Evolutionary conservation across 495 filamentous ascomycete genomes (phyloP), one percentile per base, ranked within the genome.

Genomic region (Cenococcum geophilum): DNA sequence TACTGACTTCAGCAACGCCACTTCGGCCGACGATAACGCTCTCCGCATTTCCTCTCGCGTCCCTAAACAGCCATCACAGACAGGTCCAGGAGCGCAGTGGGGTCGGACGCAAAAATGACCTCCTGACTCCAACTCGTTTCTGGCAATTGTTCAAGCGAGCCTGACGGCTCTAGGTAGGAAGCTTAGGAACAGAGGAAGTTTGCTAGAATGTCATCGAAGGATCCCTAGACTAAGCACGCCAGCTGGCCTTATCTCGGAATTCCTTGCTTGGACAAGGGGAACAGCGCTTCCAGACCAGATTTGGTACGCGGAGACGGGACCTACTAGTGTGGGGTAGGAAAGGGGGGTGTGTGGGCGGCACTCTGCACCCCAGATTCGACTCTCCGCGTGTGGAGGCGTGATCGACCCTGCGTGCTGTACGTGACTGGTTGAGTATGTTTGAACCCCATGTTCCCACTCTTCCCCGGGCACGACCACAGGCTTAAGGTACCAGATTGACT

Each of bases 311-410:
- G 5, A 20, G 27, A 25, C 43, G 49, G n/a, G 27, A 25, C 16
- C 23, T 36, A 22, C 4, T 45, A 45, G 40, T 45, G 40, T 45
- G 40, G 40, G 40, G 40, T 10, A 10, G 40, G 11, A 45, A 45
- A 10, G 40, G 12, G 40, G 40, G n/a, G n/a, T n/a, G n/a, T n/a
- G 40, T 18, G 11, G 21, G 25, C 12, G 43, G 21, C 47, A 23
- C 23, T 34, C 50, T 60, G 63, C 55, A 66, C 63, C 63, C 63
- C 63, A 59, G 59, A 66, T 56, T 55, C 53, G 53, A 57, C 25
- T 22, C 55, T 58, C 63, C 49, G 55, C 63, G 62, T 66, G 57
- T 42, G 57, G 25, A 22, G 57, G 20, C 40, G 21, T 22, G 57
- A 59, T 59, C 57, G 57, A 45, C 57, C 57, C 40, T 59, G 57